phyloP scores from a whole-genome alignment of 2,329 filamentous ascomycete genomes.

The Beauveria sp. region DNA sequence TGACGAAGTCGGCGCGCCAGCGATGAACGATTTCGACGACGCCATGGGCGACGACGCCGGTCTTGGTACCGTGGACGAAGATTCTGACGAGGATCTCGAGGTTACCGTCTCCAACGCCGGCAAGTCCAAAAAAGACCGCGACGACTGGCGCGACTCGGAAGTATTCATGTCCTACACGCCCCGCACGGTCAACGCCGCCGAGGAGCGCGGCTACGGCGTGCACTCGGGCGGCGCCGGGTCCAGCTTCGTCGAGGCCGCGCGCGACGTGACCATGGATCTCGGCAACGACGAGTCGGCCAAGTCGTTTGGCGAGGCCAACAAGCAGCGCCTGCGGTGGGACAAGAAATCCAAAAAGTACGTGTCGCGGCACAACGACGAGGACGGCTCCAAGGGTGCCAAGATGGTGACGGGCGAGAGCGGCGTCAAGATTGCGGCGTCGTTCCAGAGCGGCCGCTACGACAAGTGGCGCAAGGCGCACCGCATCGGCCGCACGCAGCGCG shows the following conservation, averaged over 20 bases:
- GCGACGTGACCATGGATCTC: constrained; percentile 84
- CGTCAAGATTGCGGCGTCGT: constrained; percentile 89
- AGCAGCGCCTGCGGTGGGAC: constrained; percentile 84
- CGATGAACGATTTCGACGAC: constrained; percentile 23
- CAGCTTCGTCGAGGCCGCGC: constrained; percentile 84
- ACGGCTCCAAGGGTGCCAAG: constrained; percentile 65
- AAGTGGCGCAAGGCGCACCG: constrained; percentile 84
- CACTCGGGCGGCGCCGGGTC: constrained; percentile 68
- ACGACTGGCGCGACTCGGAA: constrained; percentile 73
- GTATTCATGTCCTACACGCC: constrained; percentile 97
- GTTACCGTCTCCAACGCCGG: constrained; percentile 60
- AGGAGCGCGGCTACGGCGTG: constrained; percentile 90
- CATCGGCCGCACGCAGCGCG: constrained; percentile 66
- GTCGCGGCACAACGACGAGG: constrained; percentile 82
- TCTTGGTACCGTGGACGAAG: constrained; percentile 27
- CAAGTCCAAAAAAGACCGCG: constrained; percentile 45
- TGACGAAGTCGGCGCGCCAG: constrained; percentile 19
- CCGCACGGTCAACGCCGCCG: constrained; percentile 68
- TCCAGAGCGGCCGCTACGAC: constrained; percentile 90
- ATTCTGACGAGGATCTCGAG: constrained; percentile 52
- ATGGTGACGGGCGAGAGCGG: constrained; percentile 86
- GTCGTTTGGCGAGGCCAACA: constrained; percentile 69
- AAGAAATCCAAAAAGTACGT: constrained; percentile 97
- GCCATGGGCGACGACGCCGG: constrained; percentile 24
- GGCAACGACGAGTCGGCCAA: constrained; percentile 78